Base-by-base conservation (phyloP, 2,329 filamentous ascomycete genomes). In the Aspergillus chevalieri region DNA sequence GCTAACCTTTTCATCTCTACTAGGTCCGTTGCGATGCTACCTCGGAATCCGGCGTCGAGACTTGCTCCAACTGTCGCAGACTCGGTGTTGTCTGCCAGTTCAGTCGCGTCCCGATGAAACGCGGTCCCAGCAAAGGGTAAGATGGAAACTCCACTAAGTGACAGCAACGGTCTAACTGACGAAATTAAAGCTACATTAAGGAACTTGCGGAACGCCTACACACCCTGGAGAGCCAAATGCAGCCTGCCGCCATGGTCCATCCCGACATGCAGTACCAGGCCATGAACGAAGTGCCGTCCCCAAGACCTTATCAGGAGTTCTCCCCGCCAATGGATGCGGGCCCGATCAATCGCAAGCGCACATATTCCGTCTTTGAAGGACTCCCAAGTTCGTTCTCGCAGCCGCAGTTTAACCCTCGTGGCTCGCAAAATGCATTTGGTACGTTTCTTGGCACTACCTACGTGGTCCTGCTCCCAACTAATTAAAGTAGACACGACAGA, bases 61-160 rank as follows among this genome's bases (percentile, higher is more conserved):
- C 86, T 5, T 95, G 90, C 62, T 87, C 86, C 2, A 92, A 89
- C 62, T 95, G 90, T 66, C 83, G 84, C 48, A 82, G 89, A 47
- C 84, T 87, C 6, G 80, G 81, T n/a, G 80, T 84, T n/a, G 75
- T 77, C 19, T 95, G 90, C 69, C 79, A 90, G 17, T 95, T 95
- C 65, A 94, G 87, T 67, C 81, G 90, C 46, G 85, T 93, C 47
- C 89, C 89, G 1, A 88, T 93, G 77, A 95, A 93, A 69, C 80
- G 88, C 52, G 89, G 90, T 1, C 89, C 90, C 2, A 93, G 86
- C 64, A 95, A 95, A 79, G 90, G 90, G 78, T 88, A 78, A 60
- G 57, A 55, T 24, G 9, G 47, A 48, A 41, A 39, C 43, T 14
- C 19, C 28, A n/a, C 26, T 24, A 28, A 8, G 12, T 7, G 12